Evolutionary conservation across 1,284 basidiomycete genomes (phyloP).

Genomic region (Ganoderma meredithae): DNA sequence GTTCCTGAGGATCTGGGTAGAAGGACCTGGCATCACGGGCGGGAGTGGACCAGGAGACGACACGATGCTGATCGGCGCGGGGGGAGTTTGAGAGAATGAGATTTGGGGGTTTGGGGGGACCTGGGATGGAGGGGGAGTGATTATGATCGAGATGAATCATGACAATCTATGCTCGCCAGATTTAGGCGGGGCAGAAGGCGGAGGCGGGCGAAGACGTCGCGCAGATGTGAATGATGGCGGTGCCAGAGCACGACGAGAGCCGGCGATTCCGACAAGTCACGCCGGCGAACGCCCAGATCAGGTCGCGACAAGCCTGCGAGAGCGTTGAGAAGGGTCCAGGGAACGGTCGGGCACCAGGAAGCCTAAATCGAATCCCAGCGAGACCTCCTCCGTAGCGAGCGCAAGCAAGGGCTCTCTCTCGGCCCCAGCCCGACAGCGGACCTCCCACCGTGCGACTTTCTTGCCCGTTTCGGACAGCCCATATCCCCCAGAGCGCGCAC

Average conservation of each 20-base stretch:
- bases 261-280: constrained; percentile 30
- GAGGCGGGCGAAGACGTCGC: constrained; percentile 21
- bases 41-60: constrained; percentile 50
- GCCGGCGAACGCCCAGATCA: constrained; percentile 29
- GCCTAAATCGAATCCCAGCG: constrained; percentile 2
- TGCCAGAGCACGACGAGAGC: constrained; percentile 30
- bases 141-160: constrained; percentile 73
- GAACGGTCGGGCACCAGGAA: constrained; percentile 7
- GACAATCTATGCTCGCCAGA: constrained; percentile 38
- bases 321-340: neutral
- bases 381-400: neutral
- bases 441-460: constrained; percentile 25
- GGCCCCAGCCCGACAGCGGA: neutral
- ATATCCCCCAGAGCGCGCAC: neutral
- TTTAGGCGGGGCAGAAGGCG: constrained; percentile 40
- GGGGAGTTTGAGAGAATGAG: constrained; percentile 53
- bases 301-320: constrained; percentile 16
- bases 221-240: constrained; percentile 37
- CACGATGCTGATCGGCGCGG: constrained; percentile 46
- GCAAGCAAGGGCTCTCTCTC: constrained; percentile 10
- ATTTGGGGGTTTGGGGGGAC: constrained; percentile 50
- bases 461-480: constrained; percentile 28
- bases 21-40: constrained; percentile 42
- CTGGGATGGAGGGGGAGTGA: constrained; percentile 49
- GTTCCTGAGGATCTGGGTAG: constrained; percentile 42